These are phyloP conservation scores for Talaromyces proteolyticus DNA, from an alignment of 495 filamentous ascomycete genomes.

Conservation along the genomic window DNA sequence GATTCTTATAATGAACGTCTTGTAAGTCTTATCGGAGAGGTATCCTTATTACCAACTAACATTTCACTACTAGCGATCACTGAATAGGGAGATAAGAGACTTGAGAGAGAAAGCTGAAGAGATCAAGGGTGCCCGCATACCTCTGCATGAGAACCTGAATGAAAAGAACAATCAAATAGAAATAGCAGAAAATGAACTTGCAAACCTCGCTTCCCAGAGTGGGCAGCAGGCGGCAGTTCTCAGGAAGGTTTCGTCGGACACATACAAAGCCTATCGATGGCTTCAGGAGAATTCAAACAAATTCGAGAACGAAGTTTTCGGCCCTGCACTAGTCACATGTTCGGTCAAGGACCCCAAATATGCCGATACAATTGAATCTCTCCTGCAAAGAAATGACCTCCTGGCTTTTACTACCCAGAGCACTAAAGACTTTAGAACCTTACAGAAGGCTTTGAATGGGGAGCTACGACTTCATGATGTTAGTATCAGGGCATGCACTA, in stretches of 20 bases:
- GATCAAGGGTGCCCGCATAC: conserved; percentile 20
- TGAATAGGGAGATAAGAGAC: conserved; percentile 26
- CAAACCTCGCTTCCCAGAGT: conserved; percentile 61
- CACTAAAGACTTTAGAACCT: conserved; percentile 62
- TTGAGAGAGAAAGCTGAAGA: conserved; percentile 20
- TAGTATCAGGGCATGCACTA: conserved; percentile 52
- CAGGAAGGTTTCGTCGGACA: conserved; percentile 49
- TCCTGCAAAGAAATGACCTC: conserved; percentile 58
- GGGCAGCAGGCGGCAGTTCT: conserved; percentile 70
- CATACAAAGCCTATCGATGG: conserved; percentile 71
- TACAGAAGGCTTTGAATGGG: conserved; percentile 36
- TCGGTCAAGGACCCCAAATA: conserved; percentile 71
- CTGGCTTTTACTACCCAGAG: conserved; percentile 72
- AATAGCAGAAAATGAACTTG: conserved; percentile 42
- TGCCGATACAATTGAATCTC: conserved; percentile 66
- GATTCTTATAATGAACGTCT: conserved; percentile 46
- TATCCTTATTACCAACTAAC: conserved; percentile 11
- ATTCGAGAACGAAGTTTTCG: conserved; percentile 80
- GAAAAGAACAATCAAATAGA: conserved; percentile 23
- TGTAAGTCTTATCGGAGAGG: conserved; percentile 20
- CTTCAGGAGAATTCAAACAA: conserved; percentile 60
- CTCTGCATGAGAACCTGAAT: conserved; percentile 18
- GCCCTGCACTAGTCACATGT: conserved; percentile 77
- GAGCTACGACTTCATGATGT: conserved; percentile 58
- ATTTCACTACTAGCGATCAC: conserved; percentile 24